Conservation (phyloP, 2,329 filamentous ascomycete species). For the Aspergillus udagawae region DNA sequence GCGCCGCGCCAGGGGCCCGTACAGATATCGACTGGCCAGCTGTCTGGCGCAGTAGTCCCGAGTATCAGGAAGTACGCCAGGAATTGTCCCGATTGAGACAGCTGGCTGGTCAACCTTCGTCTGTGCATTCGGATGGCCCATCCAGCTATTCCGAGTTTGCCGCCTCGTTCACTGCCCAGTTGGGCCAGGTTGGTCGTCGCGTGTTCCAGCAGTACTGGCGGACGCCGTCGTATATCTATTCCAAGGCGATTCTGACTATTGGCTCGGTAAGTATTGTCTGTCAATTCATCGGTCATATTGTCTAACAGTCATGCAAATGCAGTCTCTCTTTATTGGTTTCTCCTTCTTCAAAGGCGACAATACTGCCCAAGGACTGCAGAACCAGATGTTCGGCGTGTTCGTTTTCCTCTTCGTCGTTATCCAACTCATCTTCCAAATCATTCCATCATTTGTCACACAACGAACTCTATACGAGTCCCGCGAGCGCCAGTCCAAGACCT, state of each 20-base stretch:
- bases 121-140: conserved; percentile 33
- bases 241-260: conserved; percentile 67
- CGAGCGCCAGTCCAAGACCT: conserved; percentile 61
- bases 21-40: conserved; percentile 50
- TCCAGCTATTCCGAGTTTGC: conserved; percentile 67
- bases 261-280: conserved; percentile 36
- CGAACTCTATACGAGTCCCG: conserved; percentile 55
- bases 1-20: conserved; percentile 55
- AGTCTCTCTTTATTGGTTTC: conserved; percentile 72
- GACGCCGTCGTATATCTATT: conserved; percentile 79
- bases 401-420: conserved; percentile 75
- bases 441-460: conserved; percentile 54
- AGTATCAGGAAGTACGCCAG: conserved; percentile 47
- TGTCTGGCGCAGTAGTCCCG: conserved; percentile 54
- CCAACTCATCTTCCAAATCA: conserved; percentile 45
- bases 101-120: conserved; percentile 34
- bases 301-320: conserved; percentile 8
- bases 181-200: conserved; percentile 61
- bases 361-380: conserved; percentile 75
- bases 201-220: conserved; percentile 89
- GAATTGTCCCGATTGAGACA: conserved; percentile 50
- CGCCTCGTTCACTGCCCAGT: conserved; percentile 63
- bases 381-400: conserved; percentile 84
- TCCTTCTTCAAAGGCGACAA: conserved; percentile 70
- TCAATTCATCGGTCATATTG: conserved; percentile 25